Evolutionary conservation across 2,329 filamentous ascomycete genomes (phyloP), one percentile per base, ranked within the genome.

Genomic region (Cercospora sp.): DNA sequence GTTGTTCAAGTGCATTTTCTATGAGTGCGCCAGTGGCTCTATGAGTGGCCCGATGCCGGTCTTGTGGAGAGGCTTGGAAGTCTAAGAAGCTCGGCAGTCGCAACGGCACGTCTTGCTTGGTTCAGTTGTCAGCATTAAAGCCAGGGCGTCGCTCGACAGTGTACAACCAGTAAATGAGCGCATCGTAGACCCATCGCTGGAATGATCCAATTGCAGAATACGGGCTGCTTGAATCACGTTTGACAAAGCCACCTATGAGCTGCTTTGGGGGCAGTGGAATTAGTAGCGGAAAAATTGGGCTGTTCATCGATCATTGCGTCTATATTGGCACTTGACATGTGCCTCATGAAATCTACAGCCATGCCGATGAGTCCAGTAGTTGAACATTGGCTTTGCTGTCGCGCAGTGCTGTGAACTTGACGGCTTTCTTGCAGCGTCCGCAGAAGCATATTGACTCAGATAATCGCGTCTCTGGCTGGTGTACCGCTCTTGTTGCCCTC

Each of bases 81-180:
- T 36, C 18, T 59, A 28, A 26, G 55, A 36, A 59, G 55, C 55
- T 59, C 55, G 55, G 55, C 55, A 59, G 55, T 59, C 55, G 55
- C n/a, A n/a, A 36, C 55, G 55, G 55, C 55, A 59, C 28, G 55
- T 33, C 28, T 20, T 36, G 16, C 28, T 36, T 59, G 55, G 31
- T 58, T 58, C 12, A 13, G 18, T 58, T 12, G 48, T 26, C 23
- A 55, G 23, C 20, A 28, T 28, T 3, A 55, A 28, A 13, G 48
- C 48, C 48, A 55, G 23, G 12, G 13, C 23, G 48, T 55, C 5
- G 23, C 6, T 26, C 26, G 16, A 28, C 48, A 55, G 16, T 20
- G 3, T 7, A 13, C 48, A 53, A 13, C 10, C 48, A 10, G 16
- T 10, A 55, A 1, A 16, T n/a, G 16, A 28, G 3, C 23, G 23